phyloP scores from a whole-genome alignment of 441 rosid species.

The Corymbia calophylla region DNA sequence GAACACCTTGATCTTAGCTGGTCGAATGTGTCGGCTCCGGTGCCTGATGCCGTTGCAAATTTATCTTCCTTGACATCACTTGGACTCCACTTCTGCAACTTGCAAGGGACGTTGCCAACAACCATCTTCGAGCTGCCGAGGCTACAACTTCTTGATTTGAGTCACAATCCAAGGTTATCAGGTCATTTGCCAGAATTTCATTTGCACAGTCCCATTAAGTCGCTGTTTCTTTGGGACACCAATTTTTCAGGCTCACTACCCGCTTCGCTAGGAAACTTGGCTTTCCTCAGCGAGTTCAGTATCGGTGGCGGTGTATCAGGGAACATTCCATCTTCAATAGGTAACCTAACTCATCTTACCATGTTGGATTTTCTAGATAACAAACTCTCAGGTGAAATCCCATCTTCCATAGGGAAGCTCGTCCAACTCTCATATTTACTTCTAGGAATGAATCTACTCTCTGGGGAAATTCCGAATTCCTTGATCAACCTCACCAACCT shows the following conservation, averaged over 20 bases:
- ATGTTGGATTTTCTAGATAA: rapidly evolving
- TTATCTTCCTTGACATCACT: not conserved
- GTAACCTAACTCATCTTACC: not conserved
- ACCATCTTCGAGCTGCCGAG: conserved; percentile 1
- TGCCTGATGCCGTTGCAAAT: rapidly evolving
- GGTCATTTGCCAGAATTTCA: conserved; percentile 4
- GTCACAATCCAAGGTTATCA: not conserved
- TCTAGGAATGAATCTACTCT: not conserved
- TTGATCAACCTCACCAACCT: not conserved
- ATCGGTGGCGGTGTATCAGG: not conserved
- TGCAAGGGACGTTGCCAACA: not conserved
- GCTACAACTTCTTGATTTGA: not conserved
- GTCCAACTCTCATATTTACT: not conserved
- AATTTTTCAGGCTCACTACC: not conserved
- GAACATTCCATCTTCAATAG: not conserved
- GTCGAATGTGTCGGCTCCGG: rapidly evolving
- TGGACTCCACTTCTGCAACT: rapidly evolving
- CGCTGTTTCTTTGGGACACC: not conserved
- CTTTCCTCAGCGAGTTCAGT: not conserved
- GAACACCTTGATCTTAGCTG: rapidly evolving
- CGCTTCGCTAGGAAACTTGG: conserved; percentile 3
- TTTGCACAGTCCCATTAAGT: not conserved
- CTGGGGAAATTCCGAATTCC: rapidly evolving
- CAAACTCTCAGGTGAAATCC: not conserved
- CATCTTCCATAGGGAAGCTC: not conserved